Conservation (phyloP, 1,284 basidiomycete genomes). For the Phaffia rhodozyma region DNA sequence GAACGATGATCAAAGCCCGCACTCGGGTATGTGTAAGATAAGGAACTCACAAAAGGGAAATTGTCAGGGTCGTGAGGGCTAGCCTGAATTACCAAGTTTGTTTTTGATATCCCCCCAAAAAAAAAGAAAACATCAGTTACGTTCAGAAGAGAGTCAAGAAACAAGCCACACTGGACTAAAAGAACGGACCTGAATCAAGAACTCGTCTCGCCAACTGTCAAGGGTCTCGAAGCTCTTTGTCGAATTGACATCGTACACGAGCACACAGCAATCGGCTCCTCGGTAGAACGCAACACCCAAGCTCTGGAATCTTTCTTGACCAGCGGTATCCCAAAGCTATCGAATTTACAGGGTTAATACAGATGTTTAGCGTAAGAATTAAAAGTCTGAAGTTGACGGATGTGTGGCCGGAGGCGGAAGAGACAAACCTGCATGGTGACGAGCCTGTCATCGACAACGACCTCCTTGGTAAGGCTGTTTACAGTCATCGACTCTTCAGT, state of each 20-base stretch:
- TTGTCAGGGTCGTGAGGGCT: slow-evolving; percentile 98
- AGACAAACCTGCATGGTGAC: slow-evolving; percentile 90
- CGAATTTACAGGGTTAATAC: slow-evolving; percentile 31
- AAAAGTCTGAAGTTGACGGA: not conserved
- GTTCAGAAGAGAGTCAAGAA: not conserved
- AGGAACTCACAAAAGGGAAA: slow-evolving; percentile 65
- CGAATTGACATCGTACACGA: slow-evolving; percentile 98
- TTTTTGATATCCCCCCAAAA: no score
- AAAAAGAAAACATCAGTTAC: slow-evolving; percentile 1
- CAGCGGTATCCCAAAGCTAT: slow-evolving; percentile 97
- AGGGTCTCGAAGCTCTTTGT: slow-evolving; percentile 96
- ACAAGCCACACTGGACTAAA: not conserved
- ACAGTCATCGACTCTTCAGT: not conserved
- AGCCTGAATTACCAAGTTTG: slow-evolving; percentile 43
- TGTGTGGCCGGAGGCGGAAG: not conserved
- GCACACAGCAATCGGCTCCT: slow-evolving; percentile 96
- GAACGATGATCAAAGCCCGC: not conserved
- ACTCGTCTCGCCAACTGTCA: slow-evolving; percentile 95
- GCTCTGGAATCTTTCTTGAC: slow-evolving; percentile 98
- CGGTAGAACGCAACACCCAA: slow-evolving; percentile 98
- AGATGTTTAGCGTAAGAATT: slow-evolving; percentile 48
- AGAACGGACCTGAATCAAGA: slow-evolving; percentile 60
- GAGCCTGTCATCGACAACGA: slow-evolving; percentile 93
- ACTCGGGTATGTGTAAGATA: not conserved
- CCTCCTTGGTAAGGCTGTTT: slow-evolving; percentile 88